A percentile compares a stretch with the other conserved stretches of the same genome.
These are phyloP conservation scores for Colletotrichum tanaceti DNA, from an alignment of 2,329 filamentous ascomycete species.

Conservation along the genomic window DNA sequence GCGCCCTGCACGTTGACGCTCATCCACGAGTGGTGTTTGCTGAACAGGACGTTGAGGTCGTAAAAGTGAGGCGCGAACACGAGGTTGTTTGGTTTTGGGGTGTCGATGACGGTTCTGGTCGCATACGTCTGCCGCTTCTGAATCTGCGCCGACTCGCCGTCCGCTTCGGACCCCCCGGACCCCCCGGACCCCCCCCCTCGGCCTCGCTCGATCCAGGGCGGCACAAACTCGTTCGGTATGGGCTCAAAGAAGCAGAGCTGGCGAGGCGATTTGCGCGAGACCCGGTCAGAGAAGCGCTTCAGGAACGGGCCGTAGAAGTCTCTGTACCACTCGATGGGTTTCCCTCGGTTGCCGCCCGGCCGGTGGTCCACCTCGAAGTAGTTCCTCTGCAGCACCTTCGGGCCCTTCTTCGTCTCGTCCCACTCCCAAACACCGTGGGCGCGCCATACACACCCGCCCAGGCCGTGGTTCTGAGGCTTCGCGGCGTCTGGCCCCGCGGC, in stretches of 20 bases:
- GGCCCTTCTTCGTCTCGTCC: slow-evolving; percentile 47
- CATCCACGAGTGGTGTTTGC: slow-evolving; percentile 51
- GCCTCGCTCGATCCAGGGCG: slow-evolving; percentile 49
- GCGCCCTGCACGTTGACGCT: slow-evolving; percentile 56
- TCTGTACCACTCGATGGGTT: slow-evolving; percentile 54
- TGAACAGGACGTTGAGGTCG: slow-evolving; percentile 56
- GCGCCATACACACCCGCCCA: slow-evolving; percentile 54
- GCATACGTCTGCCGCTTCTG: slow-evolving; percentile 47
- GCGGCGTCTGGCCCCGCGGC: slow-evolving; percentile 20
- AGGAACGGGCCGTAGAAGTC: slow-evolving; percentile 57
- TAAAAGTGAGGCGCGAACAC: slow-evolving; percentile 58
- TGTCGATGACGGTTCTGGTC: slow-evolving; percentile 45
- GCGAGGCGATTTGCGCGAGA: slow-evolving; percentile 46
- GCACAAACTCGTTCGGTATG: slow-evolving; percentile 56
- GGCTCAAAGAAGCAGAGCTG: slow-evolving; percentile 55
- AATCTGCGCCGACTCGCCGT: neutral
- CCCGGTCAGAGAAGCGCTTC: slow-evolving; percentile 50
- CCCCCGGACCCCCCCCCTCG: too few species aligned
- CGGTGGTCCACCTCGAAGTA: slow-evolving; percentile 56
- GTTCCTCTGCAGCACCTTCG: slow-evolving; percentile 45
- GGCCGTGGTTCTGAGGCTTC: slow-evolving; percentile 44
- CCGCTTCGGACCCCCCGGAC: too few species aligned
- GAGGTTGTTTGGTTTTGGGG: slow-evolving; percentile 48
- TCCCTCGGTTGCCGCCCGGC: slow-evolving; percentile 50
- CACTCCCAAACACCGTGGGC: slow-evolving; percentile 54